A percentile compares a stretch with the other conserved stretches of the same genome.
phyloP scores from a whole-genome alignment of 768 basidiomycete genomes.

The Mrakia gelida region DNA sequence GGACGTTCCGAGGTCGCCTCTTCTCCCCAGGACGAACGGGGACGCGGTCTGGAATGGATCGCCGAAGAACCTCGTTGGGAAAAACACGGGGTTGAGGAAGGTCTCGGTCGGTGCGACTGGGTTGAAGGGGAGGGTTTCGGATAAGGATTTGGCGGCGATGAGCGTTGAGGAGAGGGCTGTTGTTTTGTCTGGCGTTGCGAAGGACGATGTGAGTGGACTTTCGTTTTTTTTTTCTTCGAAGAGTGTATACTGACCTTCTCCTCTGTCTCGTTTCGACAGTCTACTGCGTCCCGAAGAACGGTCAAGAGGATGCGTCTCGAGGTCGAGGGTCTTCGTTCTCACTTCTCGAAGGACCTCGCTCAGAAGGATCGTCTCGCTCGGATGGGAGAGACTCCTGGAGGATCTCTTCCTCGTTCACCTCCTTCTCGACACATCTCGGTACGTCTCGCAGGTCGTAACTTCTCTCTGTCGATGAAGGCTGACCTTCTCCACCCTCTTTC shows the following conservation, averaged over 20 bases:
- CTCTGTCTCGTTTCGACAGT: background rate
- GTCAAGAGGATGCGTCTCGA: slow-evolving; percentile 22
- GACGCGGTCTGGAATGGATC: background rate
- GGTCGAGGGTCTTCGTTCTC: slow-evolving; percentile 26
- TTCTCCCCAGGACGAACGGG: background rate
- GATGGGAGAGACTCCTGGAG: slow-evolving; percentile 11
- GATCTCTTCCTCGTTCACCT: slow-evolving; percentile 20
- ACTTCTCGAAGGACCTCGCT: slow-evolving; percentile 24
- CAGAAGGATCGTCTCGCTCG: slow-evolving; percentile 26
- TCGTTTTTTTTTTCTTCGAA: background rate
- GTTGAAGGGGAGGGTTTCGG: background rate
- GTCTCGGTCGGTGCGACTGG: background rate
- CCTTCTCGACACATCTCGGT: slow-evolving; percentile 27
- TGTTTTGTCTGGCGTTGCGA: background rate
- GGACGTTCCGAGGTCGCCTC: background rate
- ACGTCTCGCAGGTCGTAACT: background rate
- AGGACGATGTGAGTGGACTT: slow-evolving; percentile 17
- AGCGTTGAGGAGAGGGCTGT: background rate
- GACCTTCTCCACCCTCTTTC: background rate
- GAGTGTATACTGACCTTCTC: background rate
- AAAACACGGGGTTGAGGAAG: slow-evolving; percentile 13
- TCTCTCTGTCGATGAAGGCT: background rate
- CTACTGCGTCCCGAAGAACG: background rate
- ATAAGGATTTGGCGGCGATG: slow-evolving; percentile 11
- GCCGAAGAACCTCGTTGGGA: background rate